Evolutionary conservation across 2,329 filamentous ascomycete species (phyloP).

Genomic region (Akanthomyces muscarius): DNA sequence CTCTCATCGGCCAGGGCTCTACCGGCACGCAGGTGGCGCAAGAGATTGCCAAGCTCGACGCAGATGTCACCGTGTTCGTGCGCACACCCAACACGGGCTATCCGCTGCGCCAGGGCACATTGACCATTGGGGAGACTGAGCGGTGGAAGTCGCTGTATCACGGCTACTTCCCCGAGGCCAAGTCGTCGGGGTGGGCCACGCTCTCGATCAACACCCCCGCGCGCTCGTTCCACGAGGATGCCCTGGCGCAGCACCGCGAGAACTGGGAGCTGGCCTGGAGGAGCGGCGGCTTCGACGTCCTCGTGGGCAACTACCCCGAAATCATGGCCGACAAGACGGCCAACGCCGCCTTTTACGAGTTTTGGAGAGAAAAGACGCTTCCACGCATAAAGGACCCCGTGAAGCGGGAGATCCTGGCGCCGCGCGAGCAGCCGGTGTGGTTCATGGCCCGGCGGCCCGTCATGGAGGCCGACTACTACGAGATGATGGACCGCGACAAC

Average conservation of each 20-base stretch:
- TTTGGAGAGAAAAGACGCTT: slow-evolving; percentile 16
- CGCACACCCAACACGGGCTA: slow-evolving; percentile 55
- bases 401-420: slow-evolving; percentile 18
- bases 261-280: slow-evolving; percentile 42
- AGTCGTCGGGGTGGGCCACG: slow-evolving; percentile 10
- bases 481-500: slow-evolving; percentile 17
- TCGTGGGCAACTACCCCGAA: slow-evolving; percentile 39
- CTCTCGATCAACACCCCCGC: not conserved
- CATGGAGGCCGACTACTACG: slow-evolving; percentile 18
- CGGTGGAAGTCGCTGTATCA: slow-evolving; percentile 31
- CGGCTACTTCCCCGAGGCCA: slow-evolving; percentile 36
- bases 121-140: not conserved
- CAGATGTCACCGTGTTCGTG: slow-evolving; percentile 45
- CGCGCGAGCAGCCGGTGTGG: slow-evolving; percentile 10
- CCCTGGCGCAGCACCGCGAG: slow-evolving; percentile 39
- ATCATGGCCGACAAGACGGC: not conserved
- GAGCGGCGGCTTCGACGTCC: slow-evolving; percentile 44
- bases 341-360: slow-evolving; percentile 15
- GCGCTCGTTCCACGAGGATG: slow-evolving; percentile 20
- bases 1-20: slow-evolving; percentile 30
- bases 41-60: slow-evolving; percentile 31
- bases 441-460: slow-evolving; percentile 2
- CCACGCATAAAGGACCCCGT: slow-evolving; percentile 10
- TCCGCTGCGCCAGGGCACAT: slow-evolving; percentile 48
- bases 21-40: slow-evolving; percentile 30